Evolutionary conservation across 768 basidiomycete genomes (phyloP).

Genomic region (Leucocoprinus sp.): DNA sequence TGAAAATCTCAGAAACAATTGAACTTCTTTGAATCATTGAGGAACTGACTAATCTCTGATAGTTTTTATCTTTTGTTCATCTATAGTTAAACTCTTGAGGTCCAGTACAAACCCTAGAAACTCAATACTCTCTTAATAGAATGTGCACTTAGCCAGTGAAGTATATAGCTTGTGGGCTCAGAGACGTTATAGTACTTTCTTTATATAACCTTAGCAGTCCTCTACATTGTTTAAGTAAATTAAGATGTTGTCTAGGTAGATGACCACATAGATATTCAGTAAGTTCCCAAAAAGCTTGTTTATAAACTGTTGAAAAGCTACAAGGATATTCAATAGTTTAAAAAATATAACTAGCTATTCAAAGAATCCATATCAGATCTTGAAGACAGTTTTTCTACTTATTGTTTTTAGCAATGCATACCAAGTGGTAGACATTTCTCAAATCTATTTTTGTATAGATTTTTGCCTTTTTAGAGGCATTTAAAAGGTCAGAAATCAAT

Average conservation of each 20-base stretch:
- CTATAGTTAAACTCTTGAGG: slow-evolving; percentile 19
- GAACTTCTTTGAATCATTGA: slow-evolving; percentile 22
- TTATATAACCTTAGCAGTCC: slow-evolving; percentile 21
- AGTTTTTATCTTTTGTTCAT: slow-evolving; percentile 16
- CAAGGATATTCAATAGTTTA: slow-evolving; percentile 25
- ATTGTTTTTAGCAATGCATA: slow-evolving; percentile 28
- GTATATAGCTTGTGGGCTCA: slow-evolving; percentile 18
- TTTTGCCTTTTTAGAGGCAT: slow-evolving; percentile 17
- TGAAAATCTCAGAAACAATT: too few relatives aligned
- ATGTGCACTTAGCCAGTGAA: slow-evolving; percentile 28
- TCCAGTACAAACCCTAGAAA: slow-evolving; percentile 31
- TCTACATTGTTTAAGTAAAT: slow-evolving; percentile 23
- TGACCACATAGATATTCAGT: slow-evolving; percentile 21
- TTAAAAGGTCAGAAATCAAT: slow-evolving; percentile 23
- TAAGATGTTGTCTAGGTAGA: slow-evolving; percentile 33
- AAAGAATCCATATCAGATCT: slow-evolving; percentile 25
- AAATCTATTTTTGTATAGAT: slow-evolving; percentile 27
- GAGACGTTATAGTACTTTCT: slow-evolving; percentile 24
- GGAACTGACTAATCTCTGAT: slow-evolving; percentile 30
- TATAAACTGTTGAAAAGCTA: slow-evolving; percentile 29
- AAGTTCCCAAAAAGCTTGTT: slow-evolving; percentile 25
- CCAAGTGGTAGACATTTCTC: slow-evolving; percentile 24
- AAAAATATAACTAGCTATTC: slow-evolving; percentile 31
- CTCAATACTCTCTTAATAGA: slow-evolving; percentile 21
- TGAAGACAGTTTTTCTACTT: slow-evolving; percentile 29